Percentiles rank a stretch among this genome's conserved stretches.
These are phyloP conservation scores for Ilyonectria destructans DNA, from an alignment of 2,329 filamentous ascomycete genomes.

Conservation along the genomic window DNA sequence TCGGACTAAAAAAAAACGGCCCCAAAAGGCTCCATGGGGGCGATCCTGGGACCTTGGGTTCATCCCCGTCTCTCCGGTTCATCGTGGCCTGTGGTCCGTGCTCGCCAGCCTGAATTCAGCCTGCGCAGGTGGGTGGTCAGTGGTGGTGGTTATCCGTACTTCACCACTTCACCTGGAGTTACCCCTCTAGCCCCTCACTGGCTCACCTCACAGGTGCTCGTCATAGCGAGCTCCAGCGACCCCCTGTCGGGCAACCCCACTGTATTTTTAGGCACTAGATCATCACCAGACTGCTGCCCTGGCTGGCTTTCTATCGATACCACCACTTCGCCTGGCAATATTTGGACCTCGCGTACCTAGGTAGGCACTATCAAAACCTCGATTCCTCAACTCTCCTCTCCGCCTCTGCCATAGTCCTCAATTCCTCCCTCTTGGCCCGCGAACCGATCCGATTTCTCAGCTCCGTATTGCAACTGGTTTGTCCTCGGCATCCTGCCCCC, in stretches of 20 bases:
- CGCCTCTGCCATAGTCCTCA: too few relatives aligned
- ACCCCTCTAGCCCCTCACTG: conserved; percentile 12
- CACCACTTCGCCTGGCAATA: conserved; percentile 16
- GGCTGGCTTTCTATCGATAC: conserved; percentile 16
- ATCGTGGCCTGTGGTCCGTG: background rate
- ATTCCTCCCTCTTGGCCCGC: background rate
- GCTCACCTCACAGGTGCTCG: conserved; percentile 10
- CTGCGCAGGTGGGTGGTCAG: background rate
- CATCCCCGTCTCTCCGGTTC: background rate
- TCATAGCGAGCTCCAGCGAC: conserved; percentile 26
- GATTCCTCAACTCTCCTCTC: background rate
- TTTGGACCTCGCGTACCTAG: background rate
- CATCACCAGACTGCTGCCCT: conserved; percentile 6
- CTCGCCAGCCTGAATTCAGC: background rate
- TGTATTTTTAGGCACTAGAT: conserved; percentile 24
- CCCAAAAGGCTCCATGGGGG: background rate
- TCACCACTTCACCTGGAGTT: conserved; percentile 9
- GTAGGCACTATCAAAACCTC: background rate
- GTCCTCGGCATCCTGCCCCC: conserved; percentile 8
- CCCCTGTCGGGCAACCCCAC: conserved; percentile 21
- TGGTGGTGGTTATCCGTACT: too few relatives aligned
- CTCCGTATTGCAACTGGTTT: background rate
- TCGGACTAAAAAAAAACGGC: conserved; percentile 31
- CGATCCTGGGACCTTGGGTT: background rate
- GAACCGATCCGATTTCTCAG: background rate